phyloP scores from a whole-genome alignment of 1,284 basidiomycete species.

The Ceratobasidium theobromae region DNA sequence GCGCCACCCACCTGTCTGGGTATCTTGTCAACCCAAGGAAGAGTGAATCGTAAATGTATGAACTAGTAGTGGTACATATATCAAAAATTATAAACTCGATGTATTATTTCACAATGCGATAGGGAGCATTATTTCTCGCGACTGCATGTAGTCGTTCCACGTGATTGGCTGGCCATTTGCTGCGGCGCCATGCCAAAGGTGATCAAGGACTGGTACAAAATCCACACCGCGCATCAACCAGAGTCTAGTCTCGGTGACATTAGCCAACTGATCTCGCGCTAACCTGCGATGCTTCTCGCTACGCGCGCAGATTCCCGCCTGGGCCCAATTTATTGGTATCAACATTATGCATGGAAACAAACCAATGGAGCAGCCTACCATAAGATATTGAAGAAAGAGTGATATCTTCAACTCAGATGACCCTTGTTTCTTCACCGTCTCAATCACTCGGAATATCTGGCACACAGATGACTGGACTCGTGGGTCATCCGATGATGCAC shows the following conservation, averaged over 20 bases:
- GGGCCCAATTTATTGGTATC: too few species aligned
- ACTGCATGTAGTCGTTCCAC: not conserved
- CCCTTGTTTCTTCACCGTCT: not conserved
- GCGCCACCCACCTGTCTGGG: too few species aligned
- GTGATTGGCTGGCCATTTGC: constrained; percentile 1
- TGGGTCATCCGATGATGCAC: not conserved
- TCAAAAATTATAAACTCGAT: not conserved
- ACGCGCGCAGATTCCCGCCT: constrained; percentile 4
- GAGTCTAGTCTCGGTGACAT: not conserved
- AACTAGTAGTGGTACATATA: not conserved
- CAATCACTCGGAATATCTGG: not conserved
- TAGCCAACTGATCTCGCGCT: not conserved
- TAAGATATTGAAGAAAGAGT: not conserved
- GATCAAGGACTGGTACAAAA: too few species aligned
- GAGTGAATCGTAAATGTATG: not conserved
- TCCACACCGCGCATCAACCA: not conserved
- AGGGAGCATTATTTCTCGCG: not conserved
- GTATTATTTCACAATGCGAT: not conserved
- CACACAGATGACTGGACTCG: not conserved
- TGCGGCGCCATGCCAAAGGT: constrained; percentile 8
- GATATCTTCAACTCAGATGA: not conserved
- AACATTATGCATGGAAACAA: too few species aligned
- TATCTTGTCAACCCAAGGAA: too few species aligned
- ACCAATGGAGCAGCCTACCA: too few species aligned
- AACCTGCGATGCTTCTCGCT: constrained; percentile 2